Percentiles rank a stretch among this genome's conserved stretches.
These are phyloP conservation scores for Lachancea lanzarotensis DNA, from an alignment of 805 yeast genomes.

Conservation along the genomic window DNA sequence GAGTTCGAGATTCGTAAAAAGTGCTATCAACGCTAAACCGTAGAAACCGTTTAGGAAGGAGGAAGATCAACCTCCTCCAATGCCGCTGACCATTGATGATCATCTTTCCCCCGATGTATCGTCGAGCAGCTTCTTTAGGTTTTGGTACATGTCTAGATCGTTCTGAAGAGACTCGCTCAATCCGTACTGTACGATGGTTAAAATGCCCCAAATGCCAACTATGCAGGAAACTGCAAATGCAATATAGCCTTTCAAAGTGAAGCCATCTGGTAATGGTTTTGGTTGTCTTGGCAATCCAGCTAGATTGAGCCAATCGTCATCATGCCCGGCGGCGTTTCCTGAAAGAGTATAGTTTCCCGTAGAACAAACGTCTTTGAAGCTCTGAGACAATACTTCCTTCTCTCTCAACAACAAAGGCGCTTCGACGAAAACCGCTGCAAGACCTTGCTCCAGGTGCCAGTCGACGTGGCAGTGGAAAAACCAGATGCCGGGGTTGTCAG, in stretches of 20 bases:
- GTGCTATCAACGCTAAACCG: background rate
- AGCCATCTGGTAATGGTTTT: constrained; percentile 60
- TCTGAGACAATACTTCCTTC: constrained; percentile 38
- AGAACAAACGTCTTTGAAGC: constrained; percentile 46
- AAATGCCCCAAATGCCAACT: constrained; percentile 55
- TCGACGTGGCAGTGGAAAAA: constrained; percentile 88
- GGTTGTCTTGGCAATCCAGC: constrained; percentile 56
- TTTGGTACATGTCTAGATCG: constrained; percentile 37
- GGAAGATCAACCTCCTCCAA: background rate
- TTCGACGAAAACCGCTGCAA: constrained; percentile 65
- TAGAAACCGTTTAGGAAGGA: background rate
- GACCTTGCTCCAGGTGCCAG: constrained; percentile 79
- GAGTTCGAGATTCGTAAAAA: background rate
- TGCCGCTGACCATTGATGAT: background rate
- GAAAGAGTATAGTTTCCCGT: constrained; percentile 38
- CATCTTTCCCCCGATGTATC: constrained; percentile 1
- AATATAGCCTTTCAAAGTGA: constrained; percentile 62
- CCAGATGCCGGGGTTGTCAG: constrained; percentile 93
- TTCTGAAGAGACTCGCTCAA: constrained; percentile 52
- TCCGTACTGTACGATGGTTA: constrained; percentile 56
- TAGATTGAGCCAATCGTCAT: constrained; percentile 48
- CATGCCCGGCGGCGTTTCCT: constrained; percentile 74
- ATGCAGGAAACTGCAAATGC: constrained; percentile 51
- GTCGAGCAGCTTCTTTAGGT: constrained; percentile 32
- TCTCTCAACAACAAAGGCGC: constrained; percentile 53